Base-by-base conservation (phyloP, 352 stramenopile genomes). In the Pythium apleroticum region DNA sequence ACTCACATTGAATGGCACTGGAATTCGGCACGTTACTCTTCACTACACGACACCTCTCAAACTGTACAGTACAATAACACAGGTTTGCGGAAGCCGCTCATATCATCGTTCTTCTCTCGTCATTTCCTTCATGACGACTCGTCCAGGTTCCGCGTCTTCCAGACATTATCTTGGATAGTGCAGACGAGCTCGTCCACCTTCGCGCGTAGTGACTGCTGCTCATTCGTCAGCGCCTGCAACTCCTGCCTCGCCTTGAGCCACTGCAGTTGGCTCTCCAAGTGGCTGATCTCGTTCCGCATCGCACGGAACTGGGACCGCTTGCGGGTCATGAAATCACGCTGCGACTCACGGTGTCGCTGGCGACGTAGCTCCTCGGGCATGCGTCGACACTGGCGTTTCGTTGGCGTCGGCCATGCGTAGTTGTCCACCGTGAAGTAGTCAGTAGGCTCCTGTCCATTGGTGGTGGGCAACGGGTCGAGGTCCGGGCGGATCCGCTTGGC, bases 341-440 rank as follows among this genome's bases (percentile, higher is more conserved):
- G 65, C 9, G 58, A 62, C 27, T 71, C 57, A 17, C 65, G 57
- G 45, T 71, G 65, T 7, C 65, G 65, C 37, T 71, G 65, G 27
- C 65, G 65, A 15, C 65, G 57, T 12, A 60, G 49, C 9, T 71
- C 57, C 8, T 71, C 57, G 6, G 65, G 57, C 65, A 71, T 71
- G 22, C 65, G 57, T 0, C 17, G 12, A 27, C 65, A 66, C 31
- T 54, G 25, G 3, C 65, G 52, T n/a, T 71, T 71, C 28, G 43
- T 53, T 0, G 65, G 65, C 35, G 52, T 48, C 19, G 65, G 65
- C 57, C 57, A 71, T 24, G 60, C 57, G 39, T 66, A 71, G 58
- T 71, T 55, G 33, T 50, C 57, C 30, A 71, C 65, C 14, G 65
- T 71, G 46, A 63, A 66, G 46, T 71, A 71, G 22, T 71, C 65